A percentile compares a stretch with the other conserved stretches of the same genome.
These are phyloP conservation scores for Trichocomaceae sp. DNA, from an alignment of 2,329 filamentous ascomycete genomes.

Conservation along the genomic window DNA sequence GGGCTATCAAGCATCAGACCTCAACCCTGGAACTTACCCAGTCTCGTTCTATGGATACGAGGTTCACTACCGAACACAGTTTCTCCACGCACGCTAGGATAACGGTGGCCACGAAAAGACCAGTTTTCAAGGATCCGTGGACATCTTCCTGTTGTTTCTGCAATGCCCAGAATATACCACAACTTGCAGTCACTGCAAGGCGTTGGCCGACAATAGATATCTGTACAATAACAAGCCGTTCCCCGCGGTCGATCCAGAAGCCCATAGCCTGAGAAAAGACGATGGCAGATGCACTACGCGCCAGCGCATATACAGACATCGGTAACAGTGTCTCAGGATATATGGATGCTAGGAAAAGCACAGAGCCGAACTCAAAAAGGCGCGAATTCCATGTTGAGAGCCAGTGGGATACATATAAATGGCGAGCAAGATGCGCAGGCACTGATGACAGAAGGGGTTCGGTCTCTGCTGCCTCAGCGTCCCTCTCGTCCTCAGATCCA, in stretches of 20 bases:
- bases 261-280: conserved; percentile 56
- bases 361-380: conserved; percentile 57
- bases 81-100: conserved; percentile 64
- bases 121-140: conserved; percentile 3
- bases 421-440: conserved; percentile 11
- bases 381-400: conserved; percentile 60
- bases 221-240: conserved; percentile 48
- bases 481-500: background rate
- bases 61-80: conserved; percentile 57
- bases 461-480: background rate
- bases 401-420: conserved; percentile 54
- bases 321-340: conserved; percentile 57
- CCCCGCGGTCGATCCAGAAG: conserved; percentile 49
- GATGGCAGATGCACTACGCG: conserved; percentile 53
- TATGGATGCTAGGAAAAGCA: conserved; percentile 52
- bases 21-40: conserved; percentile 47
- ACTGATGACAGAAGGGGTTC: conserved; percentile 1
- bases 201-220: conserved; percentile 39
- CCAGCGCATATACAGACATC: conserved; percentile 62
- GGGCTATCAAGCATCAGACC: background rate
- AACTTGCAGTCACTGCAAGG: conserved; percentile 4
- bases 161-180: conserved; percentile 4
- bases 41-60: conserved; percentile 63
- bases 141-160: background rate
- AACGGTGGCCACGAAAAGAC: conserved; percentile 4